These are phyloP conservation scores for Aspergillus melleus DNA, from an alignment of 2,329 filamentous ascomycete species.

Conservation along the genomic window DNA sequence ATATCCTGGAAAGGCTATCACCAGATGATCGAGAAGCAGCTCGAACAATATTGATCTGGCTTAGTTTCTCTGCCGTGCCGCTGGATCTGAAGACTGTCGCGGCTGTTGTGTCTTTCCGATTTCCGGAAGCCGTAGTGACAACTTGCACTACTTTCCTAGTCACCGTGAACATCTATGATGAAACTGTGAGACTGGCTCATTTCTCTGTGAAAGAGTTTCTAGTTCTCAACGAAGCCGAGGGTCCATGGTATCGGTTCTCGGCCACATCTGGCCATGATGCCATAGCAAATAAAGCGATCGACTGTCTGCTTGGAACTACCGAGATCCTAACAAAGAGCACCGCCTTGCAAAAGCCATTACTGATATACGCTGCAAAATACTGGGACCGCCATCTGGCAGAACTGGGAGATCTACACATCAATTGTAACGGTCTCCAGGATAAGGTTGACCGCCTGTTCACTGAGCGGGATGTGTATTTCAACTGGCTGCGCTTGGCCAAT, in stretches of 20 bases:
- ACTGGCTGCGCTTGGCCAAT: background rate
- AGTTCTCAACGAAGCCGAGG: background rate
- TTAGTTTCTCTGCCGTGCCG: background rate
- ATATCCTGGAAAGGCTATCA: background rate
- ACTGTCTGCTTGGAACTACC: background rate
- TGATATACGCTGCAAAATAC: background rate
- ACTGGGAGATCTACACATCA: background rate
- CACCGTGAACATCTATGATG: background rate
- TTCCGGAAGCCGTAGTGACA: background rate
- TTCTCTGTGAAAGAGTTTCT: constrained; percentile 9
- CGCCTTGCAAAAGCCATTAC: background rate
- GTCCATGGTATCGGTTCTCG: constrained; percentile 2
- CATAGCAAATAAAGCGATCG: background rate
- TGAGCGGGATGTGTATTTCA: background rate
- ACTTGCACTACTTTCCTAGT: constrained; percentile 3
- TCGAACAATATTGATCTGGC: constrained; percentile 1
- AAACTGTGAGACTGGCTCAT: constrained; percentile 3
- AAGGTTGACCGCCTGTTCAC: constrained; percentile 1
- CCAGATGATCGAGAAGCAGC: background rate
- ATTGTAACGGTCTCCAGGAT: background rate
- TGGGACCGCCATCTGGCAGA: background rate
- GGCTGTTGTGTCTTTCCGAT: background rate
- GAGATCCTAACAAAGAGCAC: background rate
- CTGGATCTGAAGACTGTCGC: background rate
- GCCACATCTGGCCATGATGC: background rate